phyloP scores from a whole-genome alignment of 176 grass and related monocot species.

The Themeda triandra region DNA sequence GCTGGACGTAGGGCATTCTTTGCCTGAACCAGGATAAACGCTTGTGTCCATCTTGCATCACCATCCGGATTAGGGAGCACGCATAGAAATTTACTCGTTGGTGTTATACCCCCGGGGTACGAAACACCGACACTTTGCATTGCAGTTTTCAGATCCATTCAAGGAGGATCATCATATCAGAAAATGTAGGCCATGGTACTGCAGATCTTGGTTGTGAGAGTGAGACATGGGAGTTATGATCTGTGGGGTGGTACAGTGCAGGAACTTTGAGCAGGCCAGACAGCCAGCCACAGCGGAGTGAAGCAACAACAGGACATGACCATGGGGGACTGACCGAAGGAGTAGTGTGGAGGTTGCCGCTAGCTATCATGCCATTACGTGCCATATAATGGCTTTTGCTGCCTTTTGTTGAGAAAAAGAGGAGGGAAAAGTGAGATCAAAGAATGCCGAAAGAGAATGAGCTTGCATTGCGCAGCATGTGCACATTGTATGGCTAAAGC shows the following conservation, averaged over 20 bases:
- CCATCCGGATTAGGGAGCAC: too few relatives aligned
- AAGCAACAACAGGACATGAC: not conserved
- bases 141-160: not conserved
- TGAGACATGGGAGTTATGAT: not conserved
- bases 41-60: too few relatives aligned
- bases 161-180: not conserved
- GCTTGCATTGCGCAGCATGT: conserved; percentile 1
- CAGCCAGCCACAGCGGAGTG: not conserved
- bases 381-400: conserved; percentile 3
- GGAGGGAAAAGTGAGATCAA: not conserved
- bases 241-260: not conserved
- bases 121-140: too few relatives aligned
- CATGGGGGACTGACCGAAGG: not conserved
- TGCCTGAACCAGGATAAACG: too few relatives aligned
- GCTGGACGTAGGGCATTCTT: too few relatives aligned
- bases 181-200: conserved; percentile 1
- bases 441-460: not conserved
- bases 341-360: not conserved
- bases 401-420: conserved; percentile 15
- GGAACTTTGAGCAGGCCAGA: not conserved
- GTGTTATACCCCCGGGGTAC: too few relatives aligned
- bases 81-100: too few relatives aligned
- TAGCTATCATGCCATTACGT: conserved; percentile 30
- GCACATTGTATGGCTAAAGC: not conserved
- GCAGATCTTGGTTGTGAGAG: too few relatives aligned